phyloP scores from a whole-genome alignment of 305 asterid genomes.

The Fraxinus nigra region DNA sequence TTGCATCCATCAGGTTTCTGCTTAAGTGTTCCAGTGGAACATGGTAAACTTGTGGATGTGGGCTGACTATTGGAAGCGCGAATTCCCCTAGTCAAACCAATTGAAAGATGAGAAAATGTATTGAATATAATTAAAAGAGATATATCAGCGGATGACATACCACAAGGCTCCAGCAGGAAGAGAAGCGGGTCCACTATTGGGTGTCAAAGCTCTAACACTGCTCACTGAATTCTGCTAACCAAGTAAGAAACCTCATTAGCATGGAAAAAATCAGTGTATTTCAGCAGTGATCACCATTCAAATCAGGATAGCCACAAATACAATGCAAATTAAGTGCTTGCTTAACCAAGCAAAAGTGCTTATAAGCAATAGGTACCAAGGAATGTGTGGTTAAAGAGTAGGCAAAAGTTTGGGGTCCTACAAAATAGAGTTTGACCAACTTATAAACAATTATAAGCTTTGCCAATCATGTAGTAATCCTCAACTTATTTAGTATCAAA shows the following conservation, averaged over 20 bases:
- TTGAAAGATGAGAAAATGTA: slow-evolving; percentile 16
- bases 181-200: slow-evolving; percentile 79
- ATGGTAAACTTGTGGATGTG: slow-evolving; percentile 37
- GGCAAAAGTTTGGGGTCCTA: neutral
- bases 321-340: slow-evolving; percentile 2
- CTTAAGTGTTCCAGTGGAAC: slow-evolving; percentile 46
- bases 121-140: slow-evolving; percentile 10
- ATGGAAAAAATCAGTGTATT: neutral
- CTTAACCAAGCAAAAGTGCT: neutral
- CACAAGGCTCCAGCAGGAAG: slow-evolving; percentile 95
- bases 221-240: slow-evolving; percentile 45
- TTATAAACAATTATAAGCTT: neutral
- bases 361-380: neutral
- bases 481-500: neutral
- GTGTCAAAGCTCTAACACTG: slow-evolving; percentile 64
- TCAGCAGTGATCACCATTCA: slow-evolving; percentile 5
- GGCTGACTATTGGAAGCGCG: slow-evolving; percentile 57
- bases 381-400: neutral
- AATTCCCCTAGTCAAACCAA: slow-evolving; percentile 59
- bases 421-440: neutral
- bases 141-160: slow-evolving; percentile 37
- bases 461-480: neutral
- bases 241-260: slow-evolving; percentile 3
- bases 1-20: slow-evolving; percentile 40
- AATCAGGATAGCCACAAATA: neutral